These are phyloP conservation scores for Fraxinus dipetala DNA, from an alignment of 305 asterid species.

Conservation along the genomic window DNA sequence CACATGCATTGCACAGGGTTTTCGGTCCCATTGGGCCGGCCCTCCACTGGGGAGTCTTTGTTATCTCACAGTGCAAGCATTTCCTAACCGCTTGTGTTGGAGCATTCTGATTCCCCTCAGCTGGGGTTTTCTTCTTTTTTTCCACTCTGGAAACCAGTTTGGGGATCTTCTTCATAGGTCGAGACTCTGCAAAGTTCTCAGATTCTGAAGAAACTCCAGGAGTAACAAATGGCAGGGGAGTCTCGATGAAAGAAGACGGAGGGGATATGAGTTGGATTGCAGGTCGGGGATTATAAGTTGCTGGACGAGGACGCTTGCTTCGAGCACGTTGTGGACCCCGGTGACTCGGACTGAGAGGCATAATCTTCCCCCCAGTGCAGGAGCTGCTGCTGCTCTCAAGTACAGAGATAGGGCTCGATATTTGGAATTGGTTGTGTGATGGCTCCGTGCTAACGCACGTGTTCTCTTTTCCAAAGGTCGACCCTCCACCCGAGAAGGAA, in stretches of 20 bases:
- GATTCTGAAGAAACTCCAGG: not conserved
- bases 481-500: slow-evolving; percentile 63
- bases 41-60: slow-evolving; percentile 94
- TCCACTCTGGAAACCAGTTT: slow-evolving; percentile 18
- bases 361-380: slow-evolving; percentile 38
- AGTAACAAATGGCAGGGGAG: slow-evolving; percentile 34
- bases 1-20: slow-evolving; percentile 83
- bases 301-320: slow-evolving; percentile 86
- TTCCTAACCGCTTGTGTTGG: slow-evolving; percentile 46
- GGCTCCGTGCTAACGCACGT: slow-evolving; percentile 26
- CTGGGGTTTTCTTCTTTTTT: slow-evolving; percentile 49
- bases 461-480: slow-evolving; percentile 57
- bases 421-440: slow-evolving; percentile 39
- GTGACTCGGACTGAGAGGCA: slow-evolving; percentile 48
- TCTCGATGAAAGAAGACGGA: slow-evolving; percentile 33
- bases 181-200: not conserved
- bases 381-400: slow-evolving; percentile 69
- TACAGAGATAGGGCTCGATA: slow-evolving; percentile 75
- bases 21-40: slow-evolving; percentile 84
- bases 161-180: slow-evolving; percentile 27
- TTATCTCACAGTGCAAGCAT: slow-evolving; percentile 82
- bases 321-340: slow-evolving; percentile 90
- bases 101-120: slow-evolving; percentile 20
- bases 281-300: slow-evolving; percentile 61
- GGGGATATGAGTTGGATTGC: slow-evolving; percentile 55